Evolutionary conservation across 805 yeast genomes (phyloP).

Genomic region (Candida palmyrensis): DNA sequence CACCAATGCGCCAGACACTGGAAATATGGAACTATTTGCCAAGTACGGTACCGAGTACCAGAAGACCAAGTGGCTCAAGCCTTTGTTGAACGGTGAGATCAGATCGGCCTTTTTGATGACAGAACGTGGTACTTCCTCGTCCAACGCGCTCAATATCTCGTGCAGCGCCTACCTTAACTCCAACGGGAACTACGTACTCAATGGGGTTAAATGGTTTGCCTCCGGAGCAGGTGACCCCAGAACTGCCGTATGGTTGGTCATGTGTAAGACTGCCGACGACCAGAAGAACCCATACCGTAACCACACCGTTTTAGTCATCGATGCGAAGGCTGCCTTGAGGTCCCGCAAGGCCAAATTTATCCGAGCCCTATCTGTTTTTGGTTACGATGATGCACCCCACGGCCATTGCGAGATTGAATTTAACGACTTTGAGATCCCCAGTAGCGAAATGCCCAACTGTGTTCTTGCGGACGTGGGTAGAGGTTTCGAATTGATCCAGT

Average conservation of each 20-base stretch:
- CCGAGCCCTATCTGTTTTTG: slow-evolving; percentile 51
- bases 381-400: slow-evolving; percentile 67
- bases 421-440: slow-evolving; percentile 42
- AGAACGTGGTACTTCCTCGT: slow-evolving; percentile 54
- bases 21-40: slow-evolving; percentile 50
- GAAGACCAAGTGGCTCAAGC: slow-evolving; percentile 44
- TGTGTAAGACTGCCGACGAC: slow-evolving; percentile 42
- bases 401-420: slow-evolving; percentile 63
- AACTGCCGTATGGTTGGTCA: slow-evolving; percentile 47
- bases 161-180: slow-evolving; percentile 33
- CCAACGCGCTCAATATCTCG: slow-evolving; percentile 57
- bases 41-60: slow-evolving; percentile 35
- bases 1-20: slow-evolving; percentile 61
- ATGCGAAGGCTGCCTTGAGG: slow-evolving; percentile 43
- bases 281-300: slow-evolving; percentile 36
- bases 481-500: slow-evolving; percentile 61
- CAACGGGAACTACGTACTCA: slow-evolving; percentile 44
- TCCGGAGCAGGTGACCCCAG: slow-evolving; percentile 69
- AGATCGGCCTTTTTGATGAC: slow-evolving; percentile 64
- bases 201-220: slow-evolving; percentile 68
- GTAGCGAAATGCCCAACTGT: slow-evolving; percentile 35
- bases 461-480: slow-evolving; percentile 43
- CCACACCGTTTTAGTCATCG: slow-evolving; percentile 54
- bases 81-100: slow-evolving; percentile 49
- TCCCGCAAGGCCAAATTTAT: slow-evolving; percentile 44